Base-by-base conservation (phyloP, 805 yeast genomes). In the Saccharomycopsis javanensis region DNA sequence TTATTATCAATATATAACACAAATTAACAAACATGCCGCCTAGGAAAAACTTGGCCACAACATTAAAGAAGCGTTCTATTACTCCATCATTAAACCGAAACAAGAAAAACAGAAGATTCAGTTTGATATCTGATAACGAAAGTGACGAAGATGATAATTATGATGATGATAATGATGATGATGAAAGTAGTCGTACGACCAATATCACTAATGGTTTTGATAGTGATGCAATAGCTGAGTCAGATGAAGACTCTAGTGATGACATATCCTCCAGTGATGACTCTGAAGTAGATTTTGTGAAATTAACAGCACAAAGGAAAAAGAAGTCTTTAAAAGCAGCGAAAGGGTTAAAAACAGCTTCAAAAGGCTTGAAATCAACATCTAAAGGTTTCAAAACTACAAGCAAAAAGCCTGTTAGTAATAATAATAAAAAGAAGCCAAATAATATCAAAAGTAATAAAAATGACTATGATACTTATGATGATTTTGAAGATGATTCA, bases 281-380 rank as follows among this genome's bases (percentile, higher is more conserved):
- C 62, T 82, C 82, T 37, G 82, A 81, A 62, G 81, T 85, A 2
- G 92, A 86, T 69, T 85, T 83, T 67, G 87, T 86, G 15, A 80
- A 79, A 66, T 69, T 86, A 60, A 86, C 87, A 35, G 86, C 85
- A 8, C 85, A 84, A 66, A 74, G 82, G 60, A 81, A 85, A 69
- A 80, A 80, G 38, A 76, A 71, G 59, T 75, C 82, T 1, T 71
- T 79, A 75, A 77, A 78, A 60, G 79, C 80, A 1, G 77, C 59
- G 11, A 59, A 59, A 28, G 59, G 55, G 67, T 64, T 33, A 58
- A 63, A 30, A 62, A 73, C 50, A 74, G 74, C 58, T 76, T 42
- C 59, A n/a, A 59, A 59, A 28, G 59, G 55, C 67, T 64, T 33
- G 58, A 63, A 30, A 62, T 72, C 50, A 74, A 74, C 58, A 15